Conservation (phyloP, 2,329 filamentous ascomycete species). For the Xylariaceae sp. region DNA sequence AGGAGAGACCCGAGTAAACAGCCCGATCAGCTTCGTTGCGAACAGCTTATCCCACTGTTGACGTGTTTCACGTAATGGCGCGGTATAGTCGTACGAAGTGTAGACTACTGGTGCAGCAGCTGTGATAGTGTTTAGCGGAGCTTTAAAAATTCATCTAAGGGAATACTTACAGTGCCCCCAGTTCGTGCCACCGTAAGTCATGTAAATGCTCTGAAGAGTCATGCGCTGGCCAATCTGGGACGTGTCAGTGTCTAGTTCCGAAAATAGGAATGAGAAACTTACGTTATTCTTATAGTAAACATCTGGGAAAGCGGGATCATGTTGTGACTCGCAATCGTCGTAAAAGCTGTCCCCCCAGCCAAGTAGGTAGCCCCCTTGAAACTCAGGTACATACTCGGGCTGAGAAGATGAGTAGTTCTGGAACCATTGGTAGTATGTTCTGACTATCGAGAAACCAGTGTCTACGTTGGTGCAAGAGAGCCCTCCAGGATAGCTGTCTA, state of each 20-base stretch:
- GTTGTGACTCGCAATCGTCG: background rate
- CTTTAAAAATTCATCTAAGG: background rate
- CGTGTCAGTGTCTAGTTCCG: background rate
- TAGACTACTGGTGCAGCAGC: background rate
- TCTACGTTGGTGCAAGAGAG: background rate
- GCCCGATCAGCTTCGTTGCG: constrained; percentile 1
- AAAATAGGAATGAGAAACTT: background rate
- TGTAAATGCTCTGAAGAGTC: constrained; percentile 1
- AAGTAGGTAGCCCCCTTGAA: background rate
- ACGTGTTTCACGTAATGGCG: background rate
- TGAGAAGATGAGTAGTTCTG: constrained; percentile 2
- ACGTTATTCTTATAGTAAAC: constrained; percentile 4
- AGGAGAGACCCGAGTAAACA: background rate
- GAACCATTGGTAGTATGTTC: constrained; percentile 2
- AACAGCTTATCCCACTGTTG: background rate
- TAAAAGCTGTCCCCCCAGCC: background rate
- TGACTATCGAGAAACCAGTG: background rate
- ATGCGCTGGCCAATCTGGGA: background rate
- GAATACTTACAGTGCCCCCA: background rate
- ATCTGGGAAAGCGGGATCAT: constrained; percentile 1
- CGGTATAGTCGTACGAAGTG: constrained; percentile 1
- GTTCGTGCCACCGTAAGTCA: constrained; percentile 1
- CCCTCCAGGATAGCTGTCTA: background rate
- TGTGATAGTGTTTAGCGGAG: background rate
- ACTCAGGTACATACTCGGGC: constrained; percentile 1